phyloP scores from a whole-genome alignment of 2,329 filamentous ascomycete species.

The Cercospora canescens region DNA sequence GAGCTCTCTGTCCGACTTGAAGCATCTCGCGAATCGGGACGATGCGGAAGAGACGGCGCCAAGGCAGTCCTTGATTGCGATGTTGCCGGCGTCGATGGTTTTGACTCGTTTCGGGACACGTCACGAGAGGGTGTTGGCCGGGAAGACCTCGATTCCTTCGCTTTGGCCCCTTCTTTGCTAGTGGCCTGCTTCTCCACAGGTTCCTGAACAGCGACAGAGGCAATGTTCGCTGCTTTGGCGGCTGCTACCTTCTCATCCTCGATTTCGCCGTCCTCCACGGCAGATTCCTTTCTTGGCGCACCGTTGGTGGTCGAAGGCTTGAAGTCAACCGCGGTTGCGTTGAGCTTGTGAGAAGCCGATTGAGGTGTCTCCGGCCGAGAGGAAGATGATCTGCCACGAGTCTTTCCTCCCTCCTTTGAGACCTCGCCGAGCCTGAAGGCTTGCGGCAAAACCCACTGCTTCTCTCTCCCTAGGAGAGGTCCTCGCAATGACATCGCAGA shows the following conservation, averaged over 20 bases:
- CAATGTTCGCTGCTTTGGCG: constrained; percentile 27
- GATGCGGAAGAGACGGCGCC: constrained; percentile 27
- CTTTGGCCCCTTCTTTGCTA: constrained; percentile 6
- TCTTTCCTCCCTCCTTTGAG: constrained; percentile 28
- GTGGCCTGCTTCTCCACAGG: background rate
- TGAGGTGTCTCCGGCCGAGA: constrained; percentile 43
- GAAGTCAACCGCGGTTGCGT: constrained; percentile 64
- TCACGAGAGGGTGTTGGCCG: constrained; percentile 12
- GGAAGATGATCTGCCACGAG: constrained; percentile 32
- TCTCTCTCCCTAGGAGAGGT: constrained; percentile 65
- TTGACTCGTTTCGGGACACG: constrained; percentile 17
- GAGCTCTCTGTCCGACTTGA: constrained; percentile 31
- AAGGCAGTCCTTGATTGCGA: constrained; percentile 18
- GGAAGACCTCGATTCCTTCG: background rate
- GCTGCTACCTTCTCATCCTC: constrained; percentile 56
- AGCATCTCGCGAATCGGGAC: constrained; percentile 36
- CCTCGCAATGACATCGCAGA: constrained; percentile 71
- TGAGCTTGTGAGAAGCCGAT: constrained; percentile 46
- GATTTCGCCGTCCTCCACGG: constrained; percentile 69
- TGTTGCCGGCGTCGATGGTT: constrained; percentile 27
- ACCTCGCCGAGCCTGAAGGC: constrained; percentile 56
- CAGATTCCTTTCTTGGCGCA: constrained; percentile 34
- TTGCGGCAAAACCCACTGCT: constrained; percentile 72
- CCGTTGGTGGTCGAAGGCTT: constrained; percentile 50
- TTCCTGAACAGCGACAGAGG: constrained; percentile 5